Evolutionary conservation across 768 basidiomycete genomes (phyloP).

Genomic region (Naganishia onofrii): DNA sequence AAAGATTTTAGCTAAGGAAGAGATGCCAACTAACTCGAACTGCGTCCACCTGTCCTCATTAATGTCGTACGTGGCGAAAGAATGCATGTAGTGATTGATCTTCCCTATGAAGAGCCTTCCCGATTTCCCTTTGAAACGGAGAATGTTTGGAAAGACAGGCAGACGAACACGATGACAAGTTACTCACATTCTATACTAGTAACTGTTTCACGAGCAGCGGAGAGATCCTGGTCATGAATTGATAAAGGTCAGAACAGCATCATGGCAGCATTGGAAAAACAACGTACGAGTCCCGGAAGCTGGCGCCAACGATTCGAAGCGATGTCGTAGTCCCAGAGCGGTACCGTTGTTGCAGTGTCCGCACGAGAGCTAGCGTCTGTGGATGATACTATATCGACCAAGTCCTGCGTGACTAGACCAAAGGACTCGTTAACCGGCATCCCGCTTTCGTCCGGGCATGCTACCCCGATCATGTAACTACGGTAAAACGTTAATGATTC

Average conservation of each 20-base stretch:
- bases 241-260: background rate
- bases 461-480: slow-evolving; percentile 5
- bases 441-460: background rate
- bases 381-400: slow-evolving; percentile 7
- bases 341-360: background rate
- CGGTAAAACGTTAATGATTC: too few relatives aligned
- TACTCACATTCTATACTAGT: slow-evolving; percentile 1
- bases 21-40: background rate
- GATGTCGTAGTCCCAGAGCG: slow-evolving; percentile 9
- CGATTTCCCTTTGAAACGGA: background rate
- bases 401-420: slow-evolving; percentile 3
- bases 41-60: background rate
- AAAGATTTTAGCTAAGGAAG: background rate
- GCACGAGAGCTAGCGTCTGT: background rate
- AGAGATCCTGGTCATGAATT: background rate
- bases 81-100: background rate
- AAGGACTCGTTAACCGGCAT: slow-evolving; percentile 12
- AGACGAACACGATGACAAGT: too few relatives aligned
- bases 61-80: background rate
- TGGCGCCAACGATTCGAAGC: background rate
- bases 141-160: background rate
- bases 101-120: background rate
- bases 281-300: background rate
- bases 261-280: background rate
- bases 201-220: background rate